A percentile compares a stretch with the other conserved stretches of the same genome.
Conservation (phyloP, 129 eudicot species). For the Escallonia rubra region DNA sequence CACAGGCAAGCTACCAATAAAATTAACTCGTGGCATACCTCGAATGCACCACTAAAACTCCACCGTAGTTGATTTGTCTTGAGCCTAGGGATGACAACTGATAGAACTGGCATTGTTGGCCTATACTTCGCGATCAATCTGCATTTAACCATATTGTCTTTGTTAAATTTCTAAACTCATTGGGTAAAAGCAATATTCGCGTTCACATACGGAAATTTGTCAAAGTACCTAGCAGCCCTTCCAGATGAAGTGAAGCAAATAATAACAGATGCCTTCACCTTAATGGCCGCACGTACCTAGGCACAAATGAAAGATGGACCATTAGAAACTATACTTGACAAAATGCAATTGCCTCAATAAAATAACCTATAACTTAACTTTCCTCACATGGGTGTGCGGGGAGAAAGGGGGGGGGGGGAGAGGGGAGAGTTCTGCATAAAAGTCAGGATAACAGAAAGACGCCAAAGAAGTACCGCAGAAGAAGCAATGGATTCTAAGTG, state of each 20-base stretch:
- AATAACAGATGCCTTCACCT: slow-evolving; percentile 70
- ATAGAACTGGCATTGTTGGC: slow-evolving; percentile 74
- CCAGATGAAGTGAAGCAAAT: slow-evolving; percentile 72
- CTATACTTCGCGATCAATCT: slow-evolving; percentile 73
- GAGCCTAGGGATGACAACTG: slow-evolving; percentile 68
- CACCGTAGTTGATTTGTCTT: slow-evolving; percentile 56
- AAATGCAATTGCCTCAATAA: not conserved
- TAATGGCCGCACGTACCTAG: slow-evolving; percentile 69
- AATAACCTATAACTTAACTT: not conserved
- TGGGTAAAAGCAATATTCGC: not conserved
- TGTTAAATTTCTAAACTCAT: slow-evolving; percentile 1
- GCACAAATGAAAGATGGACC: not conserved
- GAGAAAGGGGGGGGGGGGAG: no score
- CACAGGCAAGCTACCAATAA: not conserved
- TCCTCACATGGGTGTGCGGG: no score
- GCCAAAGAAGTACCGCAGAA: slow-evolving; percentile 42
- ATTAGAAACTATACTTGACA: slow-evolving; percentile 1
- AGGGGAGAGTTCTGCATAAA: not conserved
- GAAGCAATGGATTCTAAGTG: slow-evolving; percentile 70
- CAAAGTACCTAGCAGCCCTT: slow-evolving; percentile 58
- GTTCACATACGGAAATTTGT: not conserved
- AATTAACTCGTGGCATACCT: slow-evolving; percentile 29
- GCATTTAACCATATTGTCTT: slow-evolving; percentile 8
- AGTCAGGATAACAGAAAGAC: not conserved
- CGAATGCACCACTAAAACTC: slow-evolving; percentile 80